Percentiles rank a stretch among this genome's conserved stretches.
phyloP scores from a whole-genome alignment of 805 yeast genomes.

The Lipomyces starkeyi region DNA sequence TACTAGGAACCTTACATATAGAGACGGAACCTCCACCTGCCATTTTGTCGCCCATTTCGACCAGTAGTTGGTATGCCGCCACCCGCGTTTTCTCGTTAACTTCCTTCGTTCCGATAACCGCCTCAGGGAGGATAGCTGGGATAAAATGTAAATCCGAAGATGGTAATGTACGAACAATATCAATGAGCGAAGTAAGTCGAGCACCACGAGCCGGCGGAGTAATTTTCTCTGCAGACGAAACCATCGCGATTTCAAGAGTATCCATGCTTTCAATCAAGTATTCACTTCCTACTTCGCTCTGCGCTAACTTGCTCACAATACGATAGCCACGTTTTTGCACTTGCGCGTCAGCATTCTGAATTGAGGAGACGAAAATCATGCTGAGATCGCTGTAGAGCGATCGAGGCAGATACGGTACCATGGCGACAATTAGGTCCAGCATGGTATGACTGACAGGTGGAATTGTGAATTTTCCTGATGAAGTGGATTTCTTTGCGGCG shows the following conservation, averaged over 20 bases:
- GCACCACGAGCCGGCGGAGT: constrained; percentile 75
- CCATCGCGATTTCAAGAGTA: constrained; percentile 55
- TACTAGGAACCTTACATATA: constrained; percentile 69
- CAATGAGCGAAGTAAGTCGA: constrained; percentile 70
- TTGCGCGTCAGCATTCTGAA: constrained; percentile 45
- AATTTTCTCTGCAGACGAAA: constrained; percentile 47
- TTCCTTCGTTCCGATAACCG: constrained; percentile 88
- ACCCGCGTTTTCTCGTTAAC: constrained; percentile 90
- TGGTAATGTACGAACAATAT: constrained; percentile 69
- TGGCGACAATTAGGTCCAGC: constrained; percentile 87
- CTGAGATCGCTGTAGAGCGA: constrained; percentile 74
- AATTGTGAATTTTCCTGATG: constrained; percentile 43
- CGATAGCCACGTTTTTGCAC: constrained; percentile 38
- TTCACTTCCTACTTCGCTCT: constrained; percentile 65
- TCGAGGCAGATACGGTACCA: constrained; percentile 82
- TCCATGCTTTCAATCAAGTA: constrained; percentile 60
- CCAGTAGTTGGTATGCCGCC: constrained; percentile 73
- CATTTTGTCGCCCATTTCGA: constrained; percentile 83
- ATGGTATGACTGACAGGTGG: constrained; percentile 76
- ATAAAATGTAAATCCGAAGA: constrained; percentile 70
- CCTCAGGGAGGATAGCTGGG: constrained; percentile 83
- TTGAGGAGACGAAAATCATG: constrained; percentile 75
- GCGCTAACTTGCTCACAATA: constrained; percentile 65
- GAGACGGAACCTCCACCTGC: constrained; percentile 64
- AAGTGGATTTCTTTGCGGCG: constrained; percentile 46